These are phyloP conservation scores for Eucalyptus caleyi DNA, from an alignment of 345 rosid species.

Conservation along the genomic window DNA sequence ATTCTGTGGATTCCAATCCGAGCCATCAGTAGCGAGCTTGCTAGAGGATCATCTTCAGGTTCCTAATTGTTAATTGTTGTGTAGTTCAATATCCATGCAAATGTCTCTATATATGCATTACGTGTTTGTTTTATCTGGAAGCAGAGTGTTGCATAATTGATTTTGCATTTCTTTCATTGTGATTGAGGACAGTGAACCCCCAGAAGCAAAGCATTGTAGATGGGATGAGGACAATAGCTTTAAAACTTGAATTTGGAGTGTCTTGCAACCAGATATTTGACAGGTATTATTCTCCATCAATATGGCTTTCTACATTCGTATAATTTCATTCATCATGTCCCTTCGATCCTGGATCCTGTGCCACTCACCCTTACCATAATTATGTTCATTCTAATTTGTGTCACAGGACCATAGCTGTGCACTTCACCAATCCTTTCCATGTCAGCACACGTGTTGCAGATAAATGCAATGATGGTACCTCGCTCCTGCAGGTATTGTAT, in stretches of 20 bases:
- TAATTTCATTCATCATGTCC: not conserved
- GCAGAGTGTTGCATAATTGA: not conserved
- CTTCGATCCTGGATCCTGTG: not conserved
- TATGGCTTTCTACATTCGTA: not conserved
- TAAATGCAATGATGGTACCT: slow-evolving; percentile 73
- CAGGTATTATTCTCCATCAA: slow-evolving; percentile 28
- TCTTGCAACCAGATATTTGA: slow-evolving; percentile 89
- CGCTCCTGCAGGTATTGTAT: slow-evolving; percentile 74
- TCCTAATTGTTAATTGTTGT: not conserved
- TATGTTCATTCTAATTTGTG: not conserved
- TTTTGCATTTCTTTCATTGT: not conserved
- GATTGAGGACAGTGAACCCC: slow-evolving; percentile 41
- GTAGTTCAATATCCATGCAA: not conserved
- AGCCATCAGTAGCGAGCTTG: slow-evolving; percentile 64
- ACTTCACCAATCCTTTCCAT: slow-evolving; percentile 88
- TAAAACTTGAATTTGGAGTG: slow-evolving; percentile 89
- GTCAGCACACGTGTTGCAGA: slow-evolving; percentile 74
- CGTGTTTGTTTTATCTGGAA: not conserved
- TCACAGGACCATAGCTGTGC: slow-evolving; percentile 86
- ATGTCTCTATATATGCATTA: not conserved
- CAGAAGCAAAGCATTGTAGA: slow-evolving; percentile 72
- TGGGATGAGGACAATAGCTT: slow-evolving; percentile 95
- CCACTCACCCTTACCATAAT: not conserved
- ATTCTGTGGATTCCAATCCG: slow-evolving; percentile 85
- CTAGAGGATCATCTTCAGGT: slow-evolving; percentile 94